These are phyloP conservation scores for Cladosporium sphaerospermum DNA, from an alignment of 2,329 filamentous ascomycete species.

Conservation along the genomic window DNA sequence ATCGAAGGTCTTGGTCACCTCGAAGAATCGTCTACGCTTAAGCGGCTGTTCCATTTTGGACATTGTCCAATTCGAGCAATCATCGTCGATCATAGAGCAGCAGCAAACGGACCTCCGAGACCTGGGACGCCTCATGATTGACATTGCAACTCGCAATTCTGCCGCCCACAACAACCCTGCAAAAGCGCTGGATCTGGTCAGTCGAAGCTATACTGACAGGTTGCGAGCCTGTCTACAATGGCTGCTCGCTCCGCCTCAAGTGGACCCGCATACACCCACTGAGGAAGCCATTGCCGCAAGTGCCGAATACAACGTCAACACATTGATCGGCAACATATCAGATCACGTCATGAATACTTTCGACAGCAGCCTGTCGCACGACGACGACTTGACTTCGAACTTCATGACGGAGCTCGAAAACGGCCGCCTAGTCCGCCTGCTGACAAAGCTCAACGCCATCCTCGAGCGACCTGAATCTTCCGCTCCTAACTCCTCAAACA, in stretches of 20 bases:
- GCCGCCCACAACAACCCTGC: slow-evolving; percentile 52
- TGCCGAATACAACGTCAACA: slow-evolving; percentile 64
- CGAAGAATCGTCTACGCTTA: slow-evolving; percentile 81
- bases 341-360: slow-evolving; percentile 68
- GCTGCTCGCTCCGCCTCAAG: slow-evolving; percentile 61
- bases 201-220: slow-evolving; percentile 68
- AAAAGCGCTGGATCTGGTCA: slow-evolving; percentile 68
- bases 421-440: slow-evolving; percentile 70
- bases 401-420: slow-evolving; percentile 83
- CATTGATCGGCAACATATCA: slow-evolving; percentile 72
- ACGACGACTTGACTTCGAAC: slow-evolving; percentile 67
- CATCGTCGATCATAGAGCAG: slow-evolving; percentile 63
- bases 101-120: slow-evolving; percentile 84
- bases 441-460: slow-evolving; percentile 78
- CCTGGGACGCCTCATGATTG: slow-evolving; percentile 78
- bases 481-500: slow-evolving; percentile 42
- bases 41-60: slow-evolving; percentile 86
- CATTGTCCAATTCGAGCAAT: slow-evolving; percentile 73
- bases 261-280: slow-evolving; percentile 17
- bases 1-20: slow-evolving; percentile 83
- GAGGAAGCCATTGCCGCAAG: slow-evolving; percentile 11
- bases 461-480: slow-evolving; percentile 79
- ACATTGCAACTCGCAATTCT: slow-evolving; percentile 58
- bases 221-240: slow-evolving; percentile 74
- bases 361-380: slow-evolving; percentile 70